A percentile compares a stretch with the other conserved stretches of the same genome.
Evolutionary conservation across 2,329 filamentous ascomycete genomes (phyloP).

Genomic region (Zymoseptoria crescenta): DNA sequence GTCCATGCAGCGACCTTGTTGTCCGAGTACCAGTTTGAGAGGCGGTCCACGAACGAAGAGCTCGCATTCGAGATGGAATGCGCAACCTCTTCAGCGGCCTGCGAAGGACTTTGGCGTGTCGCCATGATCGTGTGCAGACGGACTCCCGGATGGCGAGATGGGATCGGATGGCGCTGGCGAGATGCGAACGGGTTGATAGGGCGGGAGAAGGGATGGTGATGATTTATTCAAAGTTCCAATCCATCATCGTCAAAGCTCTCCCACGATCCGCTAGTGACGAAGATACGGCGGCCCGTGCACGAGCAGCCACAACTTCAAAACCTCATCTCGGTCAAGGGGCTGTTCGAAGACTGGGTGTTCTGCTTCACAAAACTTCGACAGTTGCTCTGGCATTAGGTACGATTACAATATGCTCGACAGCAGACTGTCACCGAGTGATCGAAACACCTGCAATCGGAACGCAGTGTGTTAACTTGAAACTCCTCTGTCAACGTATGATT

Average conservation of each 20-base stretch:
- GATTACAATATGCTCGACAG: no score
- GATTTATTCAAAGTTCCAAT: not conserved
- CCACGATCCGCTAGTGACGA: not conserved
- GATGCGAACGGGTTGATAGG: not conserved
- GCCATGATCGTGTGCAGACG: not conserved
- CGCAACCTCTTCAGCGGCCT: not conserved
- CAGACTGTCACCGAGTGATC: no score
- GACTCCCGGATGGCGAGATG: not conserved
- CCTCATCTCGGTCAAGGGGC: no score
- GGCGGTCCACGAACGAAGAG: slow-evolving; percentile 76
- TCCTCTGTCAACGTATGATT: no score
- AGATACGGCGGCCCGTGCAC: no score
- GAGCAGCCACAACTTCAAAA: not conserved
- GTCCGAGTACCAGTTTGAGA: slow-evolving; percentile 87
- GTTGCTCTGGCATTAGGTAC: no score
- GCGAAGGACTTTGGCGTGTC: not conserved
- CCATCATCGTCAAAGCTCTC: not conserved
- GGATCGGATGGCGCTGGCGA: not conserved
- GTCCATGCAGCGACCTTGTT: slow-evolving; percentile 96
- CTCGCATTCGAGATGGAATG: slow-evolving; percentile 31
- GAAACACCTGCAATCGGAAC: no score
- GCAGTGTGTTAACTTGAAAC: no score
- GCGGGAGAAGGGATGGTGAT: not conserved
- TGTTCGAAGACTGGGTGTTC: no score
- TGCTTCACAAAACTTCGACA: no score